Base-by-base conservation (phyloP, 768 basidiomycete genomes). In the Tephrocybe sp. region DNA sequence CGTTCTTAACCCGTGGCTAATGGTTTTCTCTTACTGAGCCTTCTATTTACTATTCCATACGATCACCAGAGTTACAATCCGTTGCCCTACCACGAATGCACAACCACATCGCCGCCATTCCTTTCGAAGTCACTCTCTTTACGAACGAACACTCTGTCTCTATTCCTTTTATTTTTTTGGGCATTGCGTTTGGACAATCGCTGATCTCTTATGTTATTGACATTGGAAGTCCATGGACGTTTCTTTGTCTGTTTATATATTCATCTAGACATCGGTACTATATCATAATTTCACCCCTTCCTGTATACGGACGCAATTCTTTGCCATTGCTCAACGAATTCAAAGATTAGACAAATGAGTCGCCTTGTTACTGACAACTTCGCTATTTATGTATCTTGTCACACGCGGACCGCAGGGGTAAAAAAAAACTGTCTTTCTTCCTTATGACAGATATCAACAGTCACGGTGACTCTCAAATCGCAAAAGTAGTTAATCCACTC, bases 1-100 rank as follows among this genome's bases (percentile, higher is more conserved):
- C 47, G 83, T 92, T 16, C 78, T 94, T 34, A 94, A 94, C 58
- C 92, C 90, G 1, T 90, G 87, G 86, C 69, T 92, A 46, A 89
- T 91, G 86, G 87, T 91, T 37, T 92, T 92, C 68, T 85, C 83
- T 3, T 79, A 76, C 51, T 80, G 60, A 72, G 34, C 44, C 15
- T 45, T 24, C 32, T 26, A 12, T 16, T 19, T 21, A 13, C 16
- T 34, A 12, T 12, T 11, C 5, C 4, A 34, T 16, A 12, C 3
- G 4, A 13, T 34, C 32, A 13, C 9, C 32, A n/a, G 32, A 34
- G 32, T 22, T 15, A 30, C 19, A 8, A 7, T 1, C n/a, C n/a
- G n/a, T n/a, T n/a, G n/a, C n/a, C n/a, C n/a, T n/a, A n/a, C 25
- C 13, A 48, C 32, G 28, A 27, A 15, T 58, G 27, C 50, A 47